Percentiles rank a stretch among this genome's conserved stretches.
Evolutionary conservation across 257 asterid genomes (phyloP).

Genomic region (Catharanthus roseus): DNA sequence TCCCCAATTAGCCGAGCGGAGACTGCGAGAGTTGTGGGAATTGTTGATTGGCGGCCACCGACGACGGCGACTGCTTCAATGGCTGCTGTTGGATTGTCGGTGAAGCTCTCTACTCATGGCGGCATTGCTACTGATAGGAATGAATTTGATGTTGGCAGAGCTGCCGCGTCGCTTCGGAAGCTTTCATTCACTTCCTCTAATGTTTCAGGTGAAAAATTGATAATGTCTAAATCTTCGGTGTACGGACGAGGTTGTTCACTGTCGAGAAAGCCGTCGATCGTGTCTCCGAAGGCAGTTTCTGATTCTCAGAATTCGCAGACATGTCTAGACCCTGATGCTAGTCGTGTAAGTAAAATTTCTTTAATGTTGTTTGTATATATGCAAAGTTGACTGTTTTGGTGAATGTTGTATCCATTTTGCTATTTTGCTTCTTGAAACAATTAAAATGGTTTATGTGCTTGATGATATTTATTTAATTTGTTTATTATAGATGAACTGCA

Average conservation of each 20-base stretch:
- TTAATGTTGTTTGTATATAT: not conserved
- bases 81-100: constrained; percentile 20
- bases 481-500: not conserved
- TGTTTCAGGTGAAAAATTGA: constrained; percentile 36
- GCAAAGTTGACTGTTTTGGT: not conserved
- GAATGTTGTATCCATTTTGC: constrained; percentile 3
- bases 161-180: constrained; percentile 34
- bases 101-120: constrained; percentile 27
- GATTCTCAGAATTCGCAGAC: constrained; percentile 92
- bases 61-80: not conserved
- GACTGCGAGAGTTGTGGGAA: not conserved
- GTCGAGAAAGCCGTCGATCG: constrained; percentile 35
- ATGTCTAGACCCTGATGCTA: constrained; percentile 91
- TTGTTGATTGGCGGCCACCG: not conserved
- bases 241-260: constrained; percentile 22
- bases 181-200: constrained; percentile 49
- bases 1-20: not conserved
- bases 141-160: constrained; percentile 19
- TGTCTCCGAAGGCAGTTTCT: constrained; percentile 84
- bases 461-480: not conserved
- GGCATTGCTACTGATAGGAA: constrained; percentile 4
- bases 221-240: constrained; percentile 11
- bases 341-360: constrained; percentile 39
- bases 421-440: not conserved
- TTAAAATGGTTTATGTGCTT: not conserved